Percentiles rank a stretch among this genome's conserved stretches.
Conservation (phyloP, 2,329 filamentous ascomycete species). For the Nemania abortiva region DNA sequence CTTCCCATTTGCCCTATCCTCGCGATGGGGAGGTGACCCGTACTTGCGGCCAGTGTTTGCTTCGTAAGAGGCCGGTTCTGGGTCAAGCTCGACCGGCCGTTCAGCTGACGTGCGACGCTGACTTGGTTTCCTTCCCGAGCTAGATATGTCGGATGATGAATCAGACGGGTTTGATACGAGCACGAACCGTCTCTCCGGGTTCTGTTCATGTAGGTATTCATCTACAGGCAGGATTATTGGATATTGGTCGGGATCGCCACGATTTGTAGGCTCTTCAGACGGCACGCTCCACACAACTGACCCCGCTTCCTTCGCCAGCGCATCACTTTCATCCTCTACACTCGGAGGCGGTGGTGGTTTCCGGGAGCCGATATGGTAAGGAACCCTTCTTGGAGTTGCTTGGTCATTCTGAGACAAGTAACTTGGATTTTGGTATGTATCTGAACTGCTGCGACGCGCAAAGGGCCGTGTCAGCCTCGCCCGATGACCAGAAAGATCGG, state of each 20-base stretch:
- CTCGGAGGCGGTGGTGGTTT: conserved; percentile 71
- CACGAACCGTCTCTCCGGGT: conserved; percentile 75
- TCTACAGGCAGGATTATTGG: conserved; percentile 70
- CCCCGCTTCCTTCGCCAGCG: conserved; percentile 71
- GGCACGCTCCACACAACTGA: conserved; percentile 50
- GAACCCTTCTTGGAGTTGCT: conserved; percentile 41
- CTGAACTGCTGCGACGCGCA: conserved; percentile 38
- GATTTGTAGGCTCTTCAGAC: conserved; percentile 69
- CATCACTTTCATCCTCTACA: conserved; percentile 76
- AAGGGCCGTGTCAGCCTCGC: conserved; percentile 30
- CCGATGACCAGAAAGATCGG: neutral
- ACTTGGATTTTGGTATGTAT: conserved; percentile 35
- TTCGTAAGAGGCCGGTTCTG: conserved; percentile 50
- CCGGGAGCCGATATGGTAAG: conserved; percentile 50
- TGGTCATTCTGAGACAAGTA: conserved; percentile 43
- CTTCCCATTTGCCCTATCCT: conserved; percentile 46
- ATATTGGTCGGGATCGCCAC: conserved; percentile 76
- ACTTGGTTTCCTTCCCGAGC: conserved; percentile 38
- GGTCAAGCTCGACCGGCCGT: conserved; percentile 40
- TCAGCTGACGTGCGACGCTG: conserved; percentile 40
- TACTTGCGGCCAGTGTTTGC: conserved; percentile 60
- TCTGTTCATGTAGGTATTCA: conserved; percentile 63
- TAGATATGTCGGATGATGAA: conserved; percentile 42
- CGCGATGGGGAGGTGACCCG: conserved; percentile 47
- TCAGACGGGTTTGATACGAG: conserved; percentile 60